These are phyloP conservation scores for Ophiostoma perfectum DNA, from an alignment of 2,329 filamentous ascomycete genomes.

Conservation along the genomic window DNA sequence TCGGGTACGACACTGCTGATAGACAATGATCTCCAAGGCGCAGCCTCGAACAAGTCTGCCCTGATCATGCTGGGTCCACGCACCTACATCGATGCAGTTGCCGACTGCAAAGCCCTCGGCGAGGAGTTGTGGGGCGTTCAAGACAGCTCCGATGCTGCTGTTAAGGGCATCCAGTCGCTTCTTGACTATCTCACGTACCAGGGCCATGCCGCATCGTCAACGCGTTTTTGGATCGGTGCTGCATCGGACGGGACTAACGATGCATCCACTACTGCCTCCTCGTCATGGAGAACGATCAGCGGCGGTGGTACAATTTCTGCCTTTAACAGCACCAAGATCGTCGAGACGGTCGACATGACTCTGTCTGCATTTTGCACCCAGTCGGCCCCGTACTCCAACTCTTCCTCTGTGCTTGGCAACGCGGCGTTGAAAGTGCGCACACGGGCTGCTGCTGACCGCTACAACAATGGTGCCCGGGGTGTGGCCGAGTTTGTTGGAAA, in stretches of 20 bases:
- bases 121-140: constrained; percentile 38
- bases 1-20: constrained; percentile 37
- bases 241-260: neutral
- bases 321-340: constrained; percentile 16
- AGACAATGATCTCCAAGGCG: constrained; percentile 40
- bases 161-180: constrained; percentile 31
- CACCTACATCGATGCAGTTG: constrained; percentile 31
- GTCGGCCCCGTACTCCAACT: constrained; percentile 39
- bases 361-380: constrained; percentile 41
- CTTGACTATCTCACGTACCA: constrained; percentile 37
- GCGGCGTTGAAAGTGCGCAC: constrained; percentile 36
- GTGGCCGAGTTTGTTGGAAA: constrained; percentile 35
- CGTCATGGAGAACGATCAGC: constrained; percentile 30
- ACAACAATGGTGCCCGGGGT: constrained; percentile 20
- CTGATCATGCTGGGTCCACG: constrained; percentile 35
- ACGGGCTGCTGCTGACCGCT: constrained; percentile 36
- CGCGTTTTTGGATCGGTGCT: constrained; percentile 37
- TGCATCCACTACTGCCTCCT: neutral
- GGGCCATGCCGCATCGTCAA: constrained; percentile 27
- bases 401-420: constrained; percentile 31
- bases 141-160: constrained; percentile 18
- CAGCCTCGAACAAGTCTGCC: constrained; percentile 33
- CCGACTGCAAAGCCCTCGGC: constrained; percentile 36
- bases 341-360: constrained; percentile 17
- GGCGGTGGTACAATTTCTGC: constrained; percentile 29